Evolutionary conservation across 208 protist species (phyloP), one percentile per base, ranked within the genome.

Genomic region (Leishmania martiniquensis): DNA sequence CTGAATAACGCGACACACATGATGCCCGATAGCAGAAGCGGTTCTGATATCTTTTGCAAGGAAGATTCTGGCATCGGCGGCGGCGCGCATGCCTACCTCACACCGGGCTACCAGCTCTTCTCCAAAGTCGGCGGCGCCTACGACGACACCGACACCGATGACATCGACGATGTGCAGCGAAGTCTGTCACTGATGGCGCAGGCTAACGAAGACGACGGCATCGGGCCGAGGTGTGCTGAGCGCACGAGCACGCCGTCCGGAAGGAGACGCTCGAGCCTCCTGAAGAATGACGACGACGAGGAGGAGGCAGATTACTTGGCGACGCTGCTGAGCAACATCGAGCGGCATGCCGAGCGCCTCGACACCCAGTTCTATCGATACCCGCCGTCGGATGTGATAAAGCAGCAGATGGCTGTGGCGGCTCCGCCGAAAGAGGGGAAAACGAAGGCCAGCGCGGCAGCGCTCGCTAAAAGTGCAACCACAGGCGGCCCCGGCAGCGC

Each of bases 341-440:
- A 81, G 42, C 76, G 29, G 42, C 74, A 76, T 57, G 82, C 82
- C 17, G 73, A 72, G 29, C 62, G 80, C 2, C 78, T 80, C 20
- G 83, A 80, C 54, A 80, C 80, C 2, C 59, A 88, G 54, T 94
- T 91, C 68, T 86, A 87, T 54, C 81, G 71, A 39, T 94, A 94
- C 80, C 90, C 90, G 52, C 54, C 87, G 1, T 76, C 83, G 7
- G 84, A 91, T 29, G 81, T 82, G 45, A 81, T 93, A 39, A 89
- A 91, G 75, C 54, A 80, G 59, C 75, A 83, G 55, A 77, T 81
- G 42, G 70, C 65, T n/a, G 22, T 45, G 71, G 37, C 51, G 29
- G 44, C 55, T 10, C 20, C 72, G 29, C 32, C 25, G 20, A 60
- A 67, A 54, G 77, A 42, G 72, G 77, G 6, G 29, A 73, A 63